Evolutionary conservation across 208 protist species (phyloP).

Genomic region (Acanthamoeba triangularis): DNA sequence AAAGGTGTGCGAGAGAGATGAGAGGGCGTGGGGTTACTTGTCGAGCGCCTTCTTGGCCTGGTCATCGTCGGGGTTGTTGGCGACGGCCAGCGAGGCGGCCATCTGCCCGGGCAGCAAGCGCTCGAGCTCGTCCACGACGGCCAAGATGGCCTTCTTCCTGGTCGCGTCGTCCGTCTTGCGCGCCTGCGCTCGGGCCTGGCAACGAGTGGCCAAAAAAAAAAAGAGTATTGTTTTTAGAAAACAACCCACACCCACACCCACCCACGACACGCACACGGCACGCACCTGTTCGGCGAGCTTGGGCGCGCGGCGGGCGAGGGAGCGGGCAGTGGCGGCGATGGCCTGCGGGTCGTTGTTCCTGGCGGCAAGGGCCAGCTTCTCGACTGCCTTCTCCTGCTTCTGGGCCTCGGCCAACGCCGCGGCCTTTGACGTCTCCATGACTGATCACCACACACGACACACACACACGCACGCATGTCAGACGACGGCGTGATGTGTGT

Average conservation of each 20-base stretch:
- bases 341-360: conserved; percentile 39
- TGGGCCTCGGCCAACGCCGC: conserved; percentile 25
- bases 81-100: conserved; percentile 52
- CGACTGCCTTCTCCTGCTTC: conserved; percentile 10
- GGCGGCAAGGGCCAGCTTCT: conserved; percentile 3
- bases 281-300: conserved; percentile 63
- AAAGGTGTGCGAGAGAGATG: too few species aligned
- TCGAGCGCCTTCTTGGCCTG: neutral
- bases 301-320: neutral
- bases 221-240: too few species aligned
- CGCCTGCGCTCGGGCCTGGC: conserved; percentile 38
- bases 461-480: neutral
- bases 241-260: too few species aligned
- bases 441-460: neutral
- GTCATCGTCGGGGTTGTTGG: neutral
- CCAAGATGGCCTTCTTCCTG: conserved; percentile 58
- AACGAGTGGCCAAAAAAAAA: too few species aligned
- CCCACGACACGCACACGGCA: too few species aligned
- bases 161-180: conserved; percentile 57
- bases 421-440: conserved; percentile 48
- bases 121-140: conserved; percentile 63
- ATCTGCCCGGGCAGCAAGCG: conserved; percentile 26
- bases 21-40: neutral
- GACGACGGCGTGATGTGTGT: too few species aligned
- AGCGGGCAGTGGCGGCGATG: conserved; percentile 31